Evolutionary conservation across 306 rosid genomes (phyloP).

Genomic region (Vigna unguiculata): DNA sequence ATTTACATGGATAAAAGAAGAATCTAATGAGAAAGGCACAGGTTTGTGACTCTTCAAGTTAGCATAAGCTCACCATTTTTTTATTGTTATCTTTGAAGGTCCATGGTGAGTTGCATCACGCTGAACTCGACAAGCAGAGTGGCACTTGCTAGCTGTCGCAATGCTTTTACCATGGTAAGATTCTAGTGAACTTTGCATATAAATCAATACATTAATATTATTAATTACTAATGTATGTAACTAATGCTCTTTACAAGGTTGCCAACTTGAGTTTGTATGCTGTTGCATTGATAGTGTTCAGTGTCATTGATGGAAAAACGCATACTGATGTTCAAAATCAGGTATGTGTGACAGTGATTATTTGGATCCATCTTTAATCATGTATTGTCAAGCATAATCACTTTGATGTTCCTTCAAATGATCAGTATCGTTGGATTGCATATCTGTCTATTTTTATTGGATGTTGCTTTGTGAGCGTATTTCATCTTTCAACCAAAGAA

Average conservation of each 20-base stretch:
- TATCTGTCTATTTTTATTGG: constrained; percentile 87
- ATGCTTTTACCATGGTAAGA: constrained; percentile 90
- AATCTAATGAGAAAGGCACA: constrained; percentile 17
- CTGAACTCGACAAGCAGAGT: constrained; percentile 91
- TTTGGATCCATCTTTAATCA: constrained; percentile 35
- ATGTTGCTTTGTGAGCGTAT: constrained; percentile 83
- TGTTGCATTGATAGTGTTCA: constrained; percentile 75
- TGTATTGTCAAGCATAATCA: constrained; percentile 32
- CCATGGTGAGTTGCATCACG: constrained; percentile 94
- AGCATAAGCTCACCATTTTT: constrained; percentile 9
- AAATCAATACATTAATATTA: constrained; percentile 17
- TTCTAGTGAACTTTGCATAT: constrained; percentile 32
- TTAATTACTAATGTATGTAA: constrained; percentile 29
- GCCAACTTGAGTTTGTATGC: constrained; percentile 91
- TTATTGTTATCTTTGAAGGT: constrained; percentile 63
- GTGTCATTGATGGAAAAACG: constrained; percentile 53
- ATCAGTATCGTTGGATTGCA: constrained; percentile 95
- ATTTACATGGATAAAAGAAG: constrained; percentile 13
- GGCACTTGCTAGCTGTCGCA: constrained; percentile 92
- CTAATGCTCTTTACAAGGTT: constrained; percentile 56
- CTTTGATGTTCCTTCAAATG: constrained; percentile 40
- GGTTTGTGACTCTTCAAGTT: constrained; percentile 30
- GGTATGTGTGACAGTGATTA: constrained; percentile 51
- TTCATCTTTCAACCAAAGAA: constrained; percentile 81
- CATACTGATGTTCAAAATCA: constrained; percentile 67